Conservation (phyloP, 2,329 filamentous ascomycete species). For the Fusarium sp. region DNA sequence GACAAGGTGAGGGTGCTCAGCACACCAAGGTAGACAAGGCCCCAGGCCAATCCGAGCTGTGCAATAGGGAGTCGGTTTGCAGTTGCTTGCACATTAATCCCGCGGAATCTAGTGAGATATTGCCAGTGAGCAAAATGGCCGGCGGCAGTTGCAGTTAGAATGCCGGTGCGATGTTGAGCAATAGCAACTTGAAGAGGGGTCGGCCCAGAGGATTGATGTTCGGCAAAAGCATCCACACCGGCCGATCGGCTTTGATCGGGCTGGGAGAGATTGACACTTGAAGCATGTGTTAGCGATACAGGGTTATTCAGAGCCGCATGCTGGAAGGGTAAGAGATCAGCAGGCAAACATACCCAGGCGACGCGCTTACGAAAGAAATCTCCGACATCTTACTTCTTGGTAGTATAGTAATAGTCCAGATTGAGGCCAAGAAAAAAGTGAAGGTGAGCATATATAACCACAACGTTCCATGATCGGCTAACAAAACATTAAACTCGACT, state of each 20-base stretch:
- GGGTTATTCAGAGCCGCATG: constrained; percentile 16
- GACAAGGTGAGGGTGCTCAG: constrained; percentile 43
- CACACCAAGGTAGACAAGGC: constrained; percentile 42
- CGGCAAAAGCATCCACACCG: constrained; percentile 44
- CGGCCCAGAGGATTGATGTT: constrained; percentile 45
- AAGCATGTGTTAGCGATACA: constrained; percentile 32
- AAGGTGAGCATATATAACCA: not conserved
- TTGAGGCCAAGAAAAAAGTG: not conserved
- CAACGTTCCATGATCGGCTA: constrained; percentile 8
- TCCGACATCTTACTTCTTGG: constrained; percentile 21
- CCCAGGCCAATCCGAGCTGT: constrained; percentile 42
- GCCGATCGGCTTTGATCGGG: constrained; percentile 45
- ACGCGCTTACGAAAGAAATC: constrained; percentile 18
- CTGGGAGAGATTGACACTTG: constrained; percentile 37
- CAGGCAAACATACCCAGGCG: constrained; percentile 31
- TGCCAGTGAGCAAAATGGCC: constrained; percentile 47
- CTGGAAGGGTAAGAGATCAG: constrained; percentile 11
- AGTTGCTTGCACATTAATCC: constrained; percentile 36
- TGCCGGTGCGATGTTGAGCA: constrained; percentile 41
- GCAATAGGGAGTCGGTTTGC: constrained; percentile 40
- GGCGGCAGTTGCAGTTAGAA: constrained; percentile 43
- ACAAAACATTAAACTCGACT: constrained; percentile 17
- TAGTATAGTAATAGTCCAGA: not conserved
- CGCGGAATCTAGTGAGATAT: constrained; percentile 40
- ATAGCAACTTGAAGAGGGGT: constrained; percentile 47